Conservation (phyloP, 257 asterid species). For the Thymus quinquecostatus region DNA sequence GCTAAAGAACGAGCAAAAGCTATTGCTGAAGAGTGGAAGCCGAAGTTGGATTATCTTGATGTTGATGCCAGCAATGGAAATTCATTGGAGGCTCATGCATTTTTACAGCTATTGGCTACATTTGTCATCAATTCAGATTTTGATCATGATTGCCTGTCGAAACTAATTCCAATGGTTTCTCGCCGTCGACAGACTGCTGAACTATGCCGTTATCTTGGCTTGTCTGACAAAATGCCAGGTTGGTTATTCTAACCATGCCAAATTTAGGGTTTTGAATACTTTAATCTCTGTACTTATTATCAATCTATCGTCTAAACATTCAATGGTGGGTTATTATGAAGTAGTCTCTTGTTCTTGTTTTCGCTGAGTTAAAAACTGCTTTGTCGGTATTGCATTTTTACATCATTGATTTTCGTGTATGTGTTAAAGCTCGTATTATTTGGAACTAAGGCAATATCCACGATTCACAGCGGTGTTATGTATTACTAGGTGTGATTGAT, state of each 20-base stretch:
- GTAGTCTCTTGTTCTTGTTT: background rate
- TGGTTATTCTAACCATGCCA: conserved; percentile 30
- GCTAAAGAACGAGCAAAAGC: conserved; percentile 77
- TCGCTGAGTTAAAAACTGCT: background rate
- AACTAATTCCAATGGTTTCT: conserved; percentile 95
- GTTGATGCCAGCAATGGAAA: conserved; percentile 95
- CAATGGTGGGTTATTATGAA: background rate
- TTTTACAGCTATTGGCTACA: conserved; percentile 90
- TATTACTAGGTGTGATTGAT: conserved; percentile 78
- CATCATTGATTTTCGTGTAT: background rate
- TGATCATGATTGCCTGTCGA: conserved; percentile 74
- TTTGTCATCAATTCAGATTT: conserved; percentile 85
- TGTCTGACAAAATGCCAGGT: conserved; percentile 97
- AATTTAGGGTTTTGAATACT: conserved; percentile 12
- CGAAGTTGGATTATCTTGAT: conserved; percentile 84
- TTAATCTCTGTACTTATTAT: conserved; percentile 6
- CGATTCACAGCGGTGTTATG: conserved; percentile 19
- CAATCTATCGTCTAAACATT: background rate
- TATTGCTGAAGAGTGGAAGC: conserved; percentile 96
- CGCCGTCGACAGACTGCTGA: conserved; percentile 99
- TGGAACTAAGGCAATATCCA: conserved; percentile 15
- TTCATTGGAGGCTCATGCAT: conserved; percentile 98
- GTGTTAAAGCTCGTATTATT: background rate
- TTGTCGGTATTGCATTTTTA: background rate
- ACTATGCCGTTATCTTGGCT: conserved; percentile 89